These are phyloP conservation scores for Aspergillus melleus DNA, from an alignment of 2,329 filamentous ascomycete genomes.

Conservation along the genomic window DNA sequence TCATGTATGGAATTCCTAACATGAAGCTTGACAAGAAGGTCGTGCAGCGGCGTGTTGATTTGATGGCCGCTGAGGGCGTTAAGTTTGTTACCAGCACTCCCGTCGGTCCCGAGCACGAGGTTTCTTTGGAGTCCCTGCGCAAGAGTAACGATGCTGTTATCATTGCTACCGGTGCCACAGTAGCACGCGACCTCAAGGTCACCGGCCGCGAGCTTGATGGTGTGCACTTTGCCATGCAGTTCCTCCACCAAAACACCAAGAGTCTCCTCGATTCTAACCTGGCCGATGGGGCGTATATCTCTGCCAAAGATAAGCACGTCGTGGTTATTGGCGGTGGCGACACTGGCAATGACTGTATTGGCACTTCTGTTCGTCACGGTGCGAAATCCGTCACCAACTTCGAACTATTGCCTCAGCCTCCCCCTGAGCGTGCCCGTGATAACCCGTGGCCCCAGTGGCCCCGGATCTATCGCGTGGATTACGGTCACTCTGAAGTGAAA, in stretches of 20 bases:
- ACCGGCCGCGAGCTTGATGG: constrained; percentile 84
- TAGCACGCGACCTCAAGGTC: constrained; percentile 88
- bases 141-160: constrained; percentile 78
- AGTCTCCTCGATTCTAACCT: constrained; percentile 91
- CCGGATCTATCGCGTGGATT: constrained; percentile 96
- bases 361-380: constrained; percentile 91
- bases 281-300: constrained; percentile 81
- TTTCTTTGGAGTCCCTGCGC: constrained; percentile 70
- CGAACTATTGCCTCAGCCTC: constrained; percentile 89
- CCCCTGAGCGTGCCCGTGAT: constrained; percentile 83
- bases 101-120: constrained; percentile 72
- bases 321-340: constrained; percentile 97
- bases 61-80: constrained; percentile 88
- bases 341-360: constrained; percentile 97
- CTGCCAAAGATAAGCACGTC: constrained; percentile 92
- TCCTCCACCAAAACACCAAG: constrained; percentile 96
- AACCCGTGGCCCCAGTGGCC: constrained; percentile 99
- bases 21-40: constrained; percentile 99
- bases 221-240: constrained; percentile 96
- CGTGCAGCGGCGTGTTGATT: constrained; percentile 91
- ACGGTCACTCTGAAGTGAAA: constrained; percentile 92
- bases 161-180: constrained; percentile 88
- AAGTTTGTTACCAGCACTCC: constrained; percentile 75
- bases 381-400: constrained; percentile 97
- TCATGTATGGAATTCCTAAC: constrained; percentile 99